A percentile compares a stretch with the other conserved stretches of the same genome.
Evolutionary conservation across 768 basidiomycete genomes (phyloP).

Genomic region (Suillus lakei): DNA sequence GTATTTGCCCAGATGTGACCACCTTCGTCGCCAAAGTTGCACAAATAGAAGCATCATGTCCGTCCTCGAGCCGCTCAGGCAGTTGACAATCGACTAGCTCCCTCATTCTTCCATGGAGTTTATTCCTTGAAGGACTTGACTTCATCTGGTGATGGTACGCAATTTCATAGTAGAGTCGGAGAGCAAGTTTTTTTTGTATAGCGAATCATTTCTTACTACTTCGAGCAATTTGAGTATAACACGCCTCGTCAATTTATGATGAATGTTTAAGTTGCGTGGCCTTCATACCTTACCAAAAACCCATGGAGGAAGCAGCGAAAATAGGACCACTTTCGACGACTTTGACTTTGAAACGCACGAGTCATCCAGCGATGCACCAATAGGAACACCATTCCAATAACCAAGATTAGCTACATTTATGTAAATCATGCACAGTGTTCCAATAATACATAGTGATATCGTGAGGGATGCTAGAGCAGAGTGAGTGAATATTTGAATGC

Average conservation of each 20-base stretch:
- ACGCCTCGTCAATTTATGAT: no score
- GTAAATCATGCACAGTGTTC: slow-evolving; percentile 3
- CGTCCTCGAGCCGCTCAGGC: not conserved
- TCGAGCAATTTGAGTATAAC: no score
- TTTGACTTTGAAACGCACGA: not conserved
- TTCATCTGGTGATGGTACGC: not conserved
- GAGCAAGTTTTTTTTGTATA: not conserved
- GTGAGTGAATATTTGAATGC: slow-evolving; percentile 7
- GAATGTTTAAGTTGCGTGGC: not conserved
- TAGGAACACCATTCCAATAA: not conserved
- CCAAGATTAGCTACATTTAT: not conserved
- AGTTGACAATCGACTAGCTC: not conserved
- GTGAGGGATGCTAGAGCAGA: not conserved
- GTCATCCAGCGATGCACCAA: not conserved
- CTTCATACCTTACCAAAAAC: not conserved
- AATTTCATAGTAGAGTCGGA: not conserved
- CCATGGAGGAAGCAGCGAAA: not conserved
- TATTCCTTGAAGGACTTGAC: not conserved
- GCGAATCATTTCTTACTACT: no score
- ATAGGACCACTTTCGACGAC: not conserved
- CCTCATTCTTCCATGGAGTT: not conserved
- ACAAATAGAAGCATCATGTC: not conserved
- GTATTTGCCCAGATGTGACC: not conserved
- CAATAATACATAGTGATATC: slow-evolving; percentile 3
- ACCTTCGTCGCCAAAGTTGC: not conserved